A percentile compares a stretch with the other conserved stretches of the same genome.
These are phyloP conservation scores for Vigna trinervia DNA, from an alignment of 306 rosid genomes.

Conservation along the genomic window DNA sequence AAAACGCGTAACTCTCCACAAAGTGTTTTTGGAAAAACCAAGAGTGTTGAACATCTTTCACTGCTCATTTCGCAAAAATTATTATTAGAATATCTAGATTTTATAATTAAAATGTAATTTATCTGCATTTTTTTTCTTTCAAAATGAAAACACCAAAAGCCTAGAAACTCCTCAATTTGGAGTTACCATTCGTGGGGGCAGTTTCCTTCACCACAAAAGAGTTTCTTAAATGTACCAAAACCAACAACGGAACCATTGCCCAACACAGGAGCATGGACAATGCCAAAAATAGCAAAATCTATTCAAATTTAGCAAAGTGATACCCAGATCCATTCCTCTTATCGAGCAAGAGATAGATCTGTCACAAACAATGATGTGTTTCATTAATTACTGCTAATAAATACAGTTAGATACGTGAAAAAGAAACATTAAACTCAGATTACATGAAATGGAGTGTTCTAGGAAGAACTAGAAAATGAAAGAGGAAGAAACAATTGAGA, in stretches of 20 bases:
- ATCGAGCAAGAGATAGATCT: not conserved
- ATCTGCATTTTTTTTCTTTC: not conserved
- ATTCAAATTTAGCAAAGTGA: not conserved
- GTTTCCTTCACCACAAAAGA: not conserved
- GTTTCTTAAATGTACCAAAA: slow-evolving; percentile 10
- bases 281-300: not conserved
- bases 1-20: not conserved
- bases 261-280: not conserved
- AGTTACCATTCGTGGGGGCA: not conserved
- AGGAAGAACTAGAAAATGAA: not conserved
- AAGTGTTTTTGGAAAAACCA: not conserved
- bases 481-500: slow-evolving; percentile 1
- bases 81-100: not conserved
- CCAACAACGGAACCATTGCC: not conserved
- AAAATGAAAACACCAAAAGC: not conserved
- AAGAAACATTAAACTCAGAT: not conserved
- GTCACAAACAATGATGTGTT: not conserved
- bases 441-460: not conserved
- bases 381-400: not conserved
- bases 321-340: not conserved
- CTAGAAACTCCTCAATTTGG: not conserved
- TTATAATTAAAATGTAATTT: not conserved
- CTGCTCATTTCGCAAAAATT: not conserved
- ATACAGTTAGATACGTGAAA: not conserved
- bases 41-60: not conserved